Evolutionary conservation across 768 basidiomycete genomes (phyloP).

Genomic region (Atractiella rhizophila): DNA sequence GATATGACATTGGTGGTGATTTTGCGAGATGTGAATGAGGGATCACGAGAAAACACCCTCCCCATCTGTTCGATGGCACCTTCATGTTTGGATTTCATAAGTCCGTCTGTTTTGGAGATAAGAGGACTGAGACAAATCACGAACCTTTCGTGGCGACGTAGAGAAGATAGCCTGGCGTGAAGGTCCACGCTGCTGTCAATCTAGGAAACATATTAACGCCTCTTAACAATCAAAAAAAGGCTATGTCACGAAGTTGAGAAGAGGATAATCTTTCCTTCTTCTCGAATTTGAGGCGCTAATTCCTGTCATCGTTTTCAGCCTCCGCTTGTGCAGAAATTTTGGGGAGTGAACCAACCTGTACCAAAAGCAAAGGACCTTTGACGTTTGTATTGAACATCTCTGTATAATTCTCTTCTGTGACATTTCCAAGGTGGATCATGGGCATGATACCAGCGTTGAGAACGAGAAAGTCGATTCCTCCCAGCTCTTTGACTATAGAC

Average conservation of each 20-base stretch:
- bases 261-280: conserved; percentile 33
- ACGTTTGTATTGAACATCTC: conserved; percentile 33
- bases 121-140: background rate
- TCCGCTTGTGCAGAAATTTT: background rate
- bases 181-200: conserved; percentile 26
- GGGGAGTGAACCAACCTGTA: conserved; percentile 20
- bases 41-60: conserved; percentile 35
- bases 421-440: conserved; percentile 27
- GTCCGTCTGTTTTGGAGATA: no score
- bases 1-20: conserved; percentile 36
- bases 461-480: conserved; percentile 17
- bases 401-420: conserved; percentile 33
- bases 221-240: no score
- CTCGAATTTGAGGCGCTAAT: no score
- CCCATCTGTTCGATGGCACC: conserved; percentile 37
- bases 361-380: conserved; percentile 35
- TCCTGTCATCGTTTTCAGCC: background rate
- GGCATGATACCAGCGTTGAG: conserved; percentile 35
- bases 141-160: conserved; percentile 24
- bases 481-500: no score
- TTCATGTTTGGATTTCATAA: conserved; percentile 21
- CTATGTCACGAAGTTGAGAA: conserved; percentile 34
- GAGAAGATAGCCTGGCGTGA: conserved; percentile 29
- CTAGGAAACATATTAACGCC: no score
- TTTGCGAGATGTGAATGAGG: conserved; percentile 26